Conservation (phyloP, 148 eudicot genomes). For the Persicaria maculosa region DNA sequence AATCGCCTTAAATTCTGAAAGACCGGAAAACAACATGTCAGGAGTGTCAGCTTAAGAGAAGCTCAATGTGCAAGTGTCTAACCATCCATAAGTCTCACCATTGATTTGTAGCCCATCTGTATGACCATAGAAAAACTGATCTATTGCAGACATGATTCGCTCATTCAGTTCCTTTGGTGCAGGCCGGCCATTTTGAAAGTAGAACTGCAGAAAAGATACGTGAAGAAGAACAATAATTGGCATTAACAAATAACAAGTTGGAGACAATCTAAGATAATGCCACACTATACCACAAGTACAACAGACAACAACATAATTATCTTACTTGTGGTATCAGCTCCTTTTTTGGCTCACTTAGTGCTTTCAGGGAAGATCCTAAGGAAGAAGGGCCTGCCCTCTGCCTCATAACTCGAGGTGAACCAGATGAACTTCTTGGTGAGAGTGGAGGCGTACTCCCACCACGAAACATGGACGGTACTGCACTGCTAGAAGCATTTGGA, state of each 20-base stretch:
- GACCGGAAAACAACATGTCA: slow-evolving; percentile 14
- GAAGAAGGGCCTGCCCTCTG: slow-evolving; percentile 71
- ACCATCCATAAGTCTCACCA: slow-evolving; percentile 38
- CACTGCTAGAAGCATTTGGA: slow-evolving; percentile 62
- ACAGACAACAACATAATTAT: background rate
- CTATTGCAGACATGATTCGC: slow-evolving; percentile 79
- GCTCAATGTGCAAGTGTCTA: background rate
- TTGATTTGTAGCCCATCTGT: slow-evolving; percentile 72
- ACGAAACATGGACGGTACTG: slow-evolving; percentile 94
- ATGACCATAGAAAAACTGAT: slow-evolving; percentile 89
- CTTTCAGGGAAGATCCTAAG: slow-evolving; percentile 67
- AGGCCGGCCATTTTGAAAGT: slow-evolving; percentile 89
- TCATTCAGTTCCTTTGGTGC: slow-evolving; percentile 88
- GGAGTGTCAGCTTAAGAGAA: background rate
- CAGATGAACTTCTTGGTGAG: slow-evolving; percentile 95
- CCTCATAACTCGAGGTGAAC: slow-evolving; percentile 83
- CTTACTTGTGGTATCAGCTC: slow-evolving; percentile 91
- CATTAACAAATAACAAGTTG: background rate
- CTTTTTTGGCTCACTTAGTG: slow-evolving; percentile 69
- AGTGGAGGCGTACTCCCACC: slow-evolving; percentile 99
- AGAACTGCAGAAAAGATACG: slow-evolving; percentile 49
- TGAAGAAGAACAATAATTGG: background rate
- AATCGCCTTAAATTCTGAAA: slow-evolving; percentile 76
- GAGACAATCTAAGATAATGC: background rate
- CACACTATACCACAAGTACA: background rate